A percentile compares a stretch with the other conserved stretches of the same genome.
phyloP scores from a whole-genome alignment of 2,329 filamentous ascomycete genomes.

The Helminthosporium solani region DNA sequence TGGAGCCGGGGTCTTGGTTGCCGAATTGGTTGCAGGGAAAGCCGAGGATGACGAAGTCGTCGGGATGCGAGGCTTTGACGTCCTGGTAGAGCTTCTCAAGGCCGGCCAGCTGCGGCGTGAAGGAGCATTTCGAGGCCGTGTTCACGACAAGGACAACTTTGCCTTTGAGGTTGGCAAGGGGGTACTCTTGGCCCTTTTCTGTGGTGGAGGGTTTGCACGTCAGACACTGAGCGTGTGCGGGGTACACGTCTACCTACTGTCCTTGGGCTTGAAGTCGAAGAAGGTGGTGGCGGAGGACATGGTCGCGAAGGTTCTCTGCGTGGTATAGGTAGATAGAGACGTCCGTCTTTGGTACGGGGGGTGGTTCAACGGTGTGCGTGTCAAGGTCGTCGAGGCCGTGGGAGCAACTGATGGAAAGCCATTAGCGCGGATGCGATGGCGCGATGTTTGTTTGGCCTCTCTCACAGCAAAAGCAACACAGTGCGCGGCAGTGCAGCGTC shows the following conservation, averaged over 20 bases:
- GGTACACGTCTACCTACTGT: conserved; percentile 65
- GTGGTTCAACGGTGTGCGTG: background rate
- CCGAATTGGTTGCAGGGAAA: conserved; percentile 99
- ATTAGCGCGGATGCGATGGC: background rate
- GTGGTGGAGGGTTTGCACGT: conserved; percentile 8
- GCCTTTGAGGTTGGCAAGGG: conserved; percentile 72
- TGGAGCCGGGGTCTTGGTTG: conserved; percentile 77
- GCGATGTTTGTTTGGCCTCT: conserved; percentile 5
- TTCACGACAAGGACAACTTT: conserved; percentile 97
- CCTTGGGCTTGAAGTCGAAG: conserved; percentile 81
- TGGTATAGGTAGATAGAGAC: background rate
- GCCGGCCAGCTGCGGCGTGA: conserved; percentile 91
- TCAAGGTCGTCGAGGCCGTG: background rate
- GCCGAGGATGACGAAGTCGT: conserved; percentile 84
- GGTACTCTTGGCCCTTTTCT: conserved; percentile 74
- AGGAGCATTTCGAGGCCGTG: conserved; percentile 97
- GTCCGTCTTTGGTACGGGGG: background rate
- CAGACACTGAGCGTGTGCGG: too few species aligned
- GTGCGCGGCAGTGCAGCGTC: conserved; percentile 14
- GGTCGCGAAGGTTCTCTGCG: conserved; percentile 24
- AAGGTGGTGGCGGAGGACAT: conserved; percentile 72
- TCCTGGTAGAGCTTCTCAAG: conserved; percentile 88
- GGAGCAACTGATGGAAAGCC: background rate
- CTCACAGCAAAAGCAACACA: conserved; percentile 5
- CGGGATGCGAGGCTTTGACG: conserved; percentile 66